Base-by-base conservation (phyloP, 768 basidiomycete species). In the Xerocomellus intermedius region DNA sequence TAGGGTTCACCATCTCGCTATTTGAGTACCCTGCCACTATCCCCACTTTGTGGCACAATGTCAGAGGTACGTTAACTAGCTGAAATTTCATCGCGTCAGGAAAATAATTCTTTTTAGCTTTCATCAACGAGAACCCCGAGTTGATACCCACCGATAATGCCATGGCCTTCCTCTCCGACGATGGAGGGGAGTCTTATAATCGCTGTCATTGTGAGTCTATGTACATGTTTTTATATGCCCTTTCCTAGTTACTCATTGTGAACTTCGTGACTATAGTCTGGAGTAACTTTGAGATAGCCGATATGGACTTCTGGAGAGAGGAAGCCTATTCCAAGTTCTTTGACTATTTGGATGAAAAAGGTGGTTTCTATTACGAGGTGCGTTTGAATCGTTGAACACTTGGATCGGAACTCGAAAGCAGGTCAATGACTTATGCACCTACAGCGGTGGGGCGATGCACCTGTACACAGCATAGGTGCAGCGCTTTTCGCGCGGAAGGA, bases 321-420 rank as follows among this genome's bases (percentile, higher is more conserved):
- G 85, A 91, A 60, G 87, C 91, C 0, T 98, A 97, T 72, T 80
- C 82, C 61, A 80, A 83, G 45, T 95, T 87, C 74, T 96, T 96
- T 63, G 82, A 91, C 28, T 81, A 82, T 67, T 79, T 96, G 33
- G 94, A 96, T 60, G 72, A 79, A 2, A 82, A 83, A 44, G 94
- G 94, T 37, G 94, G 94, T 5, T 94, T 95, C 72, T 94, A 94
- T 74, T 94, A 94, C 64, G 92, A 94, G 84, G 88, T 87, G 28
- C 10, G 74, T 66, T 32, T 12, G 14, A 24, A 48, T 58, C 7
- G 36, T 46, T 30, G 53, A 13, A 37, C n/a, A 32, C 8, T 41
- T 19, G 22, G 22, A 12, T 19, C 30, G 33, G 22, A n/a, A 6
- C 4, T 37, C 12, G 36, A 30, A 38, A 44, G 36, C 36, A 38